phyloP scores from a whole-genome alignment of 2,329 filamentous ascomycete species.

The Cladosporium sp. region DNA sequence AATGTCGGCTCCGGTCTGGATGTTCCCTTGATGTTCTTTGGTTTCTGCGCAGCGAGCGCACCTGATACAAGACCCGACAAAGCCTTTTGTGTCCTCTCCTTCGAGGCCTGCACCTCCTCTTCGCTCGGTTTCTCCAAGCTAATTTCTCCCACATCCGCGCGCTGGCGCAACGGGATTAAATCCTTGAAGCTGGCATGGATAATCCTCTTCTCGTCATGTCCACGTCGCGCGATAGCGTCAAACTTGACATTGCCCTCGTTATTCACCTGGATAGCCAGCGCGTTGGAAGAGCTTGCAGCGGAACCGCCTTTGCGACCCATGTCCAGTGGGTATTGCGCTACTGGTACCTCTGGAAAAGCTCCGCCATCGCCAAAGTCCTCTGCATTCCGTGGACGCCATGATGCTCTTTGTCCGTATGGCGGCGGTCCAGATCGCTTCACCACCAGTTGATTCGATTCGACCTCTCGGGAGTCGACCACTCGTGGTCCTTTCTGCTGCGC shows the following conservation, averaged over 20 bases:
- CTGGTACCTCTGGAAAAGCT: constrained; percentile 87
- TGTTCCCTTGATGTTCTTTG: constrained; percentile 87
- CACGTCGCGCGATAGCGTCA: constrained; percentile 87
- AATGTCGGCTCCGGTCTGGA: constrained; percentile 81
- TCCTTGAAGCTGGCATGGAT: constrained; percentile 97
- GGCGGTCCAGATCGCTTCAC: constrained; percentile 80
- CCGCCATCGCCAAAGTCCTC: constrained; percentile 97
- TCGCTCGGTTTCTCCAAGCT: constrained; percentile 78
- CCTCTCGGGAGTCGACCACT: constrained; percentile 72
- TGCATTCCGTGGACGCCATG: constrained; percentile 83
- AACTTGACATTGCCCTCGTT: constrained; percentile 92
- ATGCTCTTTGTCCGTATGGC: constrained; percentile 77
- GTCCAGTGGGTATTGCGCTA: constrained; percentile 92
- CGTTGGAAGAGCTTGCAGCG: constrained; percentile 66
- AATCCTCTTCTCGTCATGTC: constrained; percentile 77
- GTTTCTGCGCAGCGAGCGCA: constrained; percentile 87
- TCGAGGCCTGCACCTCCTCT: constrained; percentile 78
- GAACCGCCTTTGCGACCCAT: constrained; percentile 75
- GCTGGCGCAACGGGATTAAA: constrained; percentile 86
- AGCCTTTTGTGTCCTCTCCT: constrained; percentile 84
- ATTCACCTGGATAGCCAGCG: constrained; percentile 88
- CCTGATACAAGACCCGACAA: constrained; percentile 77
- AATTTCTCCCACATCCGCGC: constrained; percentile 88
- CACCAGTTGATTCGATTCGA: constrained; percentile 83
- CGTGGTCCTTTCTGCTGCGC: constrained; percentile 74